These are phyloP conservation scores for Myxozyma neglecta DNA, from an alignment of 805 yeast species.

Conservation along the genomic window DNA sequence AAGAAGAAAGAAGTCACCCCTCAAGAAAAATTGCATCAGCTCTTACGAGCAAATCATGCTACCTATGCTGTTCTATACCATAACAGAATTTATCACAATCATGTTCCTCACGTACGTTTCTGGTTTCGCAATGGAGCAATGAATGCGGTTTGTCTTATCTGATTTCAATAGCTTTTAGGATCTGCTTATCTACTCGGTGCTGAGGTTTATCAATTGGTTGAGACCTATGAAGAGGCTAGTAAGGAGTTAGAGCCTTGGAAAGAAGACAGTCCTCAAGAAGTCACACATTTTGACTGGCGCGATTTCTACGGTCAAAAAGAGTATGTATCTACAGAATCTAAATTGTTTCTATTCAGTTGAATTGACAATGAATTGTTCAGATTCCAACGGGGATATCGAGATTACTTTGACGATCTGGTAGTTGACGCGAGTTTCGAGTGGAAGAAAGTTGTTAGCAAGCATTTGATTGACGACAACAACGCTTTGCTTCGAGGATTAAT, in stretches of 20 bases:
- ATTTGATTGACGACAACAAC: conserved; percentile 30
- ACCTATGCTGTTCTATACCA: conserved; percentile 38
- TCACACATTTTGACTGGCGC: conserved; percentile 40
- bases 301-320: conserved; percentile 38
- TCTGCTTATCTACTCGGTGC: conserved; percentile 45
- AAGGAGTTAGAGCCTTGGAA: conserved; percentile 39
- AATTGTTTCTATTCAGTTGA: neutral
- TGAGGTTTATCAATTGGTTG: conserved; percentile 36
- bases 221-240: conserved; percentile 37
- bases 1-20: conserved; percentile 7
- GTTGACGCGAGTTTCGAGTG: conserved; percentile 40
- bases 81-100: conserved; percentile 38
- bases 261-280: conserved; percentile 44
- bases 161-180: conserved; percentile 30
- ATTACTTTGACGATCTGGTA: conserved; percentile 43
- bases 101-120: conserved; percentile 36
- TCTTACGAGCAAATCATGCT: conserved; percentile 39
- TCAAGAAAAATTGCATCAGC: conserved; percentile 35
- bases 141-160: neutral
- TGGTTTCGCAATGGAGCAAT: no score
- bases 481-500: conserved; percentile 27
- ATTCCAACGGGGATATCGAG: conserved; percentile 42
- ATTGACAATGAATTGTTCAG: conserved; percentile 1
- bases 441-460: conserved; percentile 37
- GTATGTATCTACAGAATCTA: conserved; percentile 1